A percentile compares a stretch with the other conserved stretches of the same genome.
Evolutionary conservation across 2,329 filamentous ascomycete genomes (phyloP).

Genomic region (Aspergillus oerlinghausenensis): DNA sequence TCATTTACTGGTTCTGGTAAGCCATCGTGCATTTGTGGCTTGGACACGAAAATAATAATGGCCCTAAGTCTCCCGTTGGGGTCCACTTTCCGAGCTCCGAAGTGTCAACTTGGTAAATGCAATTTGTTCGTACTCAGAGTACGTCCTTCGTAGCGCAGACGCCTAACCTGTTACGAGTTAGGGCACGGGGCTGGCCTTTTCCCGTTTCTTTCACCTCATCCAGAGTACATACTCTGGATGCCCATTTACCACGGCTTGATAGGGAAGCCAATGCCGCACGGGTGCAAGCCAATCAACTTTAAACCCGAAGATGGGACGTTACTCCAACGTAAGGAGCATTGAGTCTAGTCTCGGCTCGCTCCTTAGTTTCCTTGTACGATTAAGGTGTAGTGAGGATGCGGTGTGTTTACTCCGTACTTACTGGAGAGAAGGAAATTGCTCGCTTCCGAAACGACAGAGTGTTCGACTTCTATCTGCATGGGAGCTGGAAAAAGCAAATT

Average conservation of each 20-base stretch:
- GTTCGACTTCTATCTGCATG: no score
- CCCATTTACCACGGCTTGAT: neutral
- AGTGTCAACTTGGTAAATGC: neutral
- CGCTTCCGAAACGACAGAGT: no score
- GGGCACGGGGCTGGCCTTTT: neutral
- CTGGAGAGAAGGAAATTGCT: neutral
- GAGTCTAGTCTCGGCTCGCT: no score
- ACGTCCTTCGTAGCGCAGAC: no score
- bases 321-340: no score
- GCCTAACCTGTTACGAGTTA: no score
- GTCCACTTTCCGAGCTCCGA: neutral
- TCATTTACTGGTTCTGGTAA: neutral
- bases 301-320: neutral
- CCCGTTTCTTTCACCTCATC: no score
- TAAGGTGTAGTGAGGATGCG: neutral
- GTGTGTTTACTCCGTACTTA: neutral
- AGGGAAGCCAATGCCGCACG: neutral
- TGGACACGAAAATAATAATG: neutral
- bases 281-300: neutral
- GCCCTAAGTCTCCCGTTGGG: neutral
- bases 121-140: no score
- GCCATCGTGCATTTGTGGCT: neutral
- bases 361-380: neutral
- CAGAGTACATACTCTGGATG: neutral
- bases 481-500: no score